Evolutionary conservation across 139 green algal species (phyloP).

Genomic region (Auxenochlorella protothecoides): DNA sequence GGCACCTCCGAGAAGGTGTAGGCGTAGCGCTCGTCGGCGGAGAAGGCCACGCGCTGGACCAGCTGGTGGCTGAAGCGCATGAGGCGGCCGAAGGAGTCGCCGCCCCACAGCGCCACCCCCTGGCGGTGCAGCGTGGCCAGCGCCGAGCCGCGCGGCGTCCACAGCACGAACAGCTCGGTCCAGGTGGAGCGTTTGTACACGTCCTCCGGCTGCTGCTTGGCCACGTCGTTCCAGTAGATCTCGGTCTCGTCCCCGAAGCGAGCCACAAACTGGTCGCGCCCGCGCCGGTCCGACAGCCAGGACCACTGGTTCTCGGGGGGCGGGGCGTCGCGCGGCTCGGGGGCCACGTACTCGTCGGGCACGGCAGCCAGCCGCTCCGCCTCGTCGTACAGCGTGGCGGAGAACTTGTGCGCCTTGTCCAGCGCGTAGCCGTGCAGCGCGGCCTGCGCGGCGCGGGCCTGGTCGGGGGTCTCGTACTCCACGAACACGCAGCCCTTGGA

Average conservation of each 20-base stretch:
- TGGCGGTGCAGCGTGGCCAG: slow-evolving; percentile 82
- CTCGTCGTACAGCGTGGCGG: slow-evolving; percentile 86
- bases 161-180: slow-evolving; percentile 92
- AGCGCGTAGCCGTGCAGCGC: slow-evolving; percentile 77
- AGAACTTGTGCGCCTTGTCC: slow-evolving; percentile 95
- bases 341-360: slow-evolving; percentile 45
- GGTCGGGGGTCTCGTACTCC: slow-evolving; percentile 70
- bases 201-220: slow-evolving; percentile 18
- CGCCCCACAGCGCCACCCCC: slow-evolving; percentile 87
- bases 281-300: slow-evolving; percentile 85
- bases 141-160: slow-evolving; percentile 69
- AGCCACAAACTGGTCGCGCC: slow-evolving; percentile 90
- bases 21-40: slow-evolving; percentile 77
- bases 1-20: slow-evolving; percentile 55
- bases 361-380: slow-evolving; percentile 65
- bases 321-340: slow-evolving; percentile 8
- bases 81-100: slow-evolving; percentile 58
- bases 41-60: slow-evolving; percentile 80
- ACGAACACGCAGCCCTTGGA: slow-evolving; percentile 92
- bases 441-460: slow-evolving; percentile 14
- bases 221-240: slow-evolving; percentile 66
- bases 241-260: slow-evolving; percentile 75
- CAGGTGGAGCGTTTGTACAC: slow-evolving; percentile 67
- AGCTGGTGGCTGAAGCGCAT: slow-evolving; percentile 50
- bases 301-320: neutral